Evolutionary conservation across 352 stramenopile genomes (phyloP).

Genomic region (Globisporangium emineosum): DNA sequence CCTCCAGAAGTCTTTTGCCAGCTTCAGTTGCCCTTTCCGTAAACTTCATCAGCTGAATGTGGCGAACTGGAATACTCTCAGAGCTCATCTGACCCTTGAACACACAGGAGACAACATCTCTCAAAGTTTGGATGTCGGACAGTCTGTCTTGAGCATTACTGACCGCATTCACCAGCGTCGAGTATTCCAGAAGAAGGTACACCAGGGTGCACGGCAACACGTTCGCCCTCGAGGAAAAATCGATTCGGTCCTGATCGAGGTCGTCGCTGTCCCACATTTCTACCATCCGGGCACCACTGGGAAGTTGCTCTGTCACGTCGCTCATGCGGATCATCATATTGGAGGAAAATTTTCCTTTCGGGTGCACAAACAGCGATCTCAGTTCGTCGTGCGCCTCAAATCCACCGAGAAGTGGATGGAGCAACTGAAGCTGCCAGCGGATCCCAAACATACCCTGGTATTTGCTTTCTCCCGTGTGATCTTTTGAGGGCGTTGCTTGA

Average conservation of each 20-base stretch:
- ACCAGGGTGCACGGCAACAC: slow-evolving; percentile 34
- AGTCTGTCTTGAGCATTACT: neutral
- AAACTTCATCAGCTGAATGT: slow-evolving; percentile 4
- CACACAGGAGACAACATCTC: neutral
- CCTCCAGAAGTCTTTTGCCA: slow-evolving; percentile 2
- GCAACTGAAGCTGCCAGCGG: slow-evolving; percentile 43
- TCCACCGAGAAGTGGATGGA: slow-evolving; percentile 31
- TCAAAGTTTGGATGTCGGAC: neutral
- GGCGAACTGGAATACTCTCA: neutral
- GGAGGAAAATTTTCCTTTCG: slow-evolving; percentile 42
- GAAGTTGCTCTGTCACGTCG: slow-evolving; percentile 12
- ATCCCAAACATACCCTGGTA: slow-evolving; percentile 30
- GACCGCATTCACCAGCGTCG: neutral
- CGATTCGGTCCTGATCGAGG: slow-evolving; percentile 17
- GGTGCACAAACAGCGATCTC: slow-evolving; percentile 32
- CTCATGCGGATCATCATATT: slow-evolving; percentile 18
- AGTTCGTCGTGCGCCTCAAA: slow-evolving; percentile 24
- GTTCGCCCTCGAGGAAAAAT: slow-evolving; percentile 38
- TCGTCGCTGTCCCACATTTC: slow-evolving; percentile 23
- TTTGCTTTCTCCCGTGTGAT: neutral
- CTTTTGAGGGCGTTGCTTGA: slow-evolving; percentile 1
- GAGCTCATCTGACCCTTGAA: neutral
- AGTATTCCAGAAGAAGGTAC: slow-evolving; percentile 42
- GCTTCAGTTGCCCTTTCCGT: neutral
- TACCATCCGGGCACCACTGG: slow-evolving; percentile 21